Evolutionary conservation across 2,329 filamentous ascomycete genomes (phyloP), one percentile per base, ranked within the genome.

Genomic region (Cephalotrichum gorgonifer): DNA sequence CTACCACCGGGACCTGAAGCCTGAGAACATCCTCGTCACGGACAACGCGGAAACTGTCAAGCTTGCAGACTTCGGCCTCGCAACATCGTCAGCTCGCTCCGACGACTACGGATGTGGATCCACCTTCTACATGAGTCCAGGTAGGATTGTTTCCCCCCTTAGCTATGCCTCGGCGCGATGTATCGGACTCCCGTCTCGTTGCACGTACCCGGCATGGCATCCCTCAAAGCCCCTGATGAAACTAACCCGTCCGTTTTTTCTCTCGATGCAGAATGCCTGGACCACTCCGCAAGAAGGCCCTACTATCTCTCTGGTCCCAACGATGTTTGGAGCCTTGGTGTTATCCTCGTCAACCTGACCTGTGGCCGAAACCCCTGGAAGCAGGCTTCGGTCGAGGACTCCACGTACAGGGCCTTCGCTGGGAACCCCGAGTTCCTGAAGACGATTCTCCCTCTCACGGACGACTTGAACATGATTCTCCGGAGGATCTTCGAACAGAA

Each of bases 301-400:
- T 91, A 79, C 66, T 98, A 98, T 68, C 83, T 83, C 56, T 95
- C 90, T 56, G 89, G 88, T 47, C 87, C 91, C 51, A 98, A 97
- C 71, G 93, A 98, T 67, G 83, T 97, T 58, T 98, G 93, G 93
- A 91, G 87, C 61, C 78, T 98, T n/a, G 93, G 93, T 57, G 91
- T 98, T 48, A 95, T 98, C 63, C 77, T 98, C 53, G 89, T 98
- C 59, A 98, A 98, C 73, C 76, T 98, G 57, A 95, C 89, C 47
- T 98, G 93, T 70, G 93, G 93, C 62, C 88, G 93, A 65, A 98
- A 98, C 69, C 93, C 93, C 52, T 98, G 93, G 93, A 97, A 97
- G 72, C 86, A 93, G 64, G 93, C 93, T 53, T 95, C 89, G 12
- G 74, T 81, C 57, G 88, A 95, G 65, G 93, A 98, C 67, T 88